Percentiles rank a stretch among this genome's conserved stretches.
These are phyloP conservation scores for Luvunga scandens DNA, from an alignment of 345 rosid genomes.

Conservation along the genomic window DNA sequence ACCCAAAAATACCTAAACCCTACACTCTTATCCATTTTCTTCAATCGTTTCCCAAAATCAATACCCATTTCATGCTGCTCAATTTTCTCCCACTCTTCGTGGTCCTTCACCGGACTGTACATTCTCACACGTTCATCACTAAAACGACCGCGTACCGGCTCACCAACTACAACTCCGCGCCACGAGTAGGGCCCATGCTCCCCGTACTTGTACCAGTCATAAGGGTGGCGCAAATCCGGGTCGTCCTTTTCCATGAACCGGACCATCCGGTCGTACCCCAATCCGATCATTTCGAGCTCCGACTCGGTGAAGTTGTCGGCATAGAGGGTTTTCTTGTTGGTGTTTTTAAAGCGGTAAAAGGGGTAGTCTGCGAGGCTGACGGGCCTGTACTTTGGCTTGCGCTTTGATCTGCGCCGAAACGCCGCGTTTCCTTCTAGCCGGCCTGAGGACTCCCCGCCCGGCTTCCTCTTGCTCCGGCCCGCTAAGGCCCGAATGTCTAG, in stretches of 20 bases:
- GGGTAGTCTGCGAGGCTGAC: conserved; percentile 55
- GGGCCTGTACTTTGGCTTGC: conserved; percentile 41
- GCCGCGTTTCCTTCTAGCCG: conserved; percentile 55
- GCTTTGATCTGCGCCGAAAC: conserved; percentile 45
- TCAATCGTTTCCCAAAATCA: conserved; percentile 61
- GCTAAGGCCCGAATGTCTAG: conserved; percentile 59
- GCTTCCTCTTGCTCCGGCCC: conserved; percentile 85
- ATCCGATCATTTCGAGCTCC: conserved; percentile 75
- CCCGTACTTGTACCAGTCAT: conserved; percentile 92
- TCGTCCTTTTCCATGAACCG: conserved; percentile 91
- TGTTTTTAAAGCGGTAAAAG: conserved; percentile 63
- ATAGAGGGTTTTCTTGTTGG: conserved; percentile 39
- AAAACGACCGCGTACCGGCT: conserved; percentile 75
- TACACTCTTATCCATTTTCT: conserved; percentile 53
- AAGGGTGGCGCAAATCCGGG: conserved; percentile 76
- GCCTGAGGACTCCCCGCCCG: conserved; percentile 55
- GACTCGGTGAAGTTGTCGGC: conserved; percentile 81
- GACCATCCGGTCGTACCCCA: conserved; percentile 89
- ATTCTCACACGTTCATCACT: conserved; percentile 75
- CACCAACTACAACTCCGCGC: conserved; percentile 95
- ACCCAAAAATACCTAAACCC: conserved; percentile 90
- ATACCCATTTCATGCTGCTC: conserved; percentile 86
- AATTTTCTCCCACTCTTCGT: conserved; percentile 82
- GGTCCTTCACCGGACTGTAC: conserved; percentile 58
- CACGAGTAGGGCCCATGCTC: conserved; percentile 94